Conservation (phyloP, 306 rosid species). For the Fragaria vesca region DNA sequence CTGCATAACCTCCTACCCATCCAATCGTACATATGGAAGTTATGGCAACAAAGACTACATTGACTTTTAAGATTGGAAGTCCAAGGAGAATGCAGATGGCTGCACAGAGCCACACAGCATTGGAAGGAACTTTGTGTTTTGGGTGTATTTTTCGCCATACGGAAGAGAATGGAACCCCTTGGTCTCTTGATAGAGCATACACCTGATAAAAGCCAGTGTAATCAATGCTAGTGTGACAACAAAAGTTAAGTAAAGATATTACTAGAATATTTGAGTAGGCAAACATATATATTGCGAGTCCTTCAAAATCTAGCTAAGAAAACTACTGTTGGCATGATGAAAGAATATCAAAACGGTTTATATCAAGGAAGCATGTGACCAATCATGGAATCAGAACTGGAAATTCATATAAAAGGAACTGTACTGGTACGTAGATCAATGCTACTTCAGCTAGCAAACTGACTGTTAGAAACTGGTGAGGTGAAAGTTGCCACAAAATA, state of each 20-base stretch:
- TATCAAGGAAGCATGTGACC: neutral
- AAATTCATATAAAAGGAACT: neutral
- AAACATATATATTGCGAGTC: neutral
- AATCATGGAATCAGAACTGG: neutral
- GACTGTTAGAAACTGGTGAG: neutral
- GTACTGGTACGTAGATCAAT: no score
- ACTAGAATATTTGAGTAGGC: neutral
- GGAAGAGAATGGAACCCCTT: slow-evolving; percentile 68
- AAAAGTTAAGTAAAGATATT: neutral
- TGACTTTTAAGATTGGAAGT: slow-evolving; percentile 67
- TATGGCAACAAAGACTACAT: slow-evolving; percentile 73
- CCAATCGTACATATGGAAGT: slow-evolving; percentile 79
- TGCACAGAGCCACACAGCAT: slow-evolving; percentile 92
- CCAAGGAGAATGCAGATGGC: slow-evolving; percentile 78
- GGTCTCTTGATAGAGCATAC: slow-evolving; percentile 79
- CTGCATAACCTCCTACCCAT: slow-evolving; percentile 92
- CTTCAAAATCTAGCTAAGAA: neutral
- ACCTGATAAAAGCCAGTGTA: slow-evolving; percentile 48
- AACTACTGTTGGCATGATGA: neutral
- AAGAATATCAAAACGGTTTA: neutral
- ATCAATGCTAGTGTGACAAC: neutral
- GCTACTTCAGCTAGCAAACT: neutral
- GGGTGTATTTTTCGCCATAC: slow-evolving; percentile 74
- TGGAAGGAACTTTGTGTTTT: slow-evolving; percentile 69
- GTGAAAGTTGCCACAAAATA: neutral